Evolutionary conservation across 345 rosid genomes (phyloP).

Genomic region (Trapa bicornis): DNA sequence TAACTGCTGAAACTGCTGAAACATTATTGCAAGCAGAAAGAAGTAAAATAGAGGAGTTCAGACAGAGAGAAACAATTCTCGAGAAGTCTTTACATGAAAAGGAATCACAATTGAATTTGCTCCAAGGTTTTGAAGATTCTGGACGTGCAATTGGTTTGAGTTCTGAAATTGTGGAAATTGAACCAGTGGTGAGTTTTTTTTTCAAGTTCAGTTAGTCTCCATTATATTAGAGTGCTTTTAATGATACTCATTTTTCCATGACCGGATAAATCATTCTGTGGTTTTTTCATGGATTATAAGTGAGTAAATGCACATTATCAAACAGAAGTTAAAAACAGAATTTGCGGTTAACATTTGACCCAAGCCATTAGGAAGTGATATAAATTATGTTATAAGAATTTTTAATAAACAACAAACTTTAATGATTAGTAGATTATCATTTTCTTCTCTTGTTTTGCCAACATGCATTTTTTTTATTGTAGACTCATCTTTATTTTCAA

Average conservation of each 20-base stretch:
- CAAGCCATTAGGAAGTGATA: neutral
- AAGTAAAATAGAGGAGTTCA: constrained; percentile 61
- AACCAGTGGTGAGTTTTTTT: constrained; percentile 68
- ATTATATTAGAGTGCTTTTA: neutral
- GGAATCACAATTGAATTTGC: constrained; percentile 50
- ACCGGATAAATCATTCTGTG: neutral
- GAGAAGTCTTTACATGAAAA: constrained; percentile 53
- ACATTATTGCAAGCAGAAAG: constrained; percentile 53
- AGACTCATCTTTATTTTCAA: neutral
- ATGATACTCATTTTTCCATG: neutral
- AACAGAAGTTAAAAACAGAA: neutral
- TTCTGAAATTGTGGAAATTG: constrained; percentile 70
- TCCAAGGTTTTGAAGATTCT: constrained; percentile 28
- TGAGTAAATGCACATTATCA: neutral
- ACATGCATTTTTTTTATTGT: neutral
- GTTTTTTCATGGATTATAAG: neutral
- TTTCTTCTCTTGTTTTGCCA: neutral
- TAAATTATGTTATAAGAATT: neutral
- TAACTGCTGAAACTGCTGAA: constrained; percentile 45
- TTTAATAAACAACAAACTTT: too few relatives aligned
- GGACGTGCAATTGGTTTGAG: constrained; percentile 22
- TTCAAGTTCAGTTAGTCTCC: neutral
- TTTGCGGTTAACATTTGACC: neutral
- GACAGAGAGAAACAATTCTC: constrained; percentile 45
- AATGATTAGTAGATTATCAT: neutral